Percentiles rank a stretch among this genome's conserved stretches.
Conservation (phyloP, 163 green algal genomes). For the Trebouxia gelatinosa region DNA sequence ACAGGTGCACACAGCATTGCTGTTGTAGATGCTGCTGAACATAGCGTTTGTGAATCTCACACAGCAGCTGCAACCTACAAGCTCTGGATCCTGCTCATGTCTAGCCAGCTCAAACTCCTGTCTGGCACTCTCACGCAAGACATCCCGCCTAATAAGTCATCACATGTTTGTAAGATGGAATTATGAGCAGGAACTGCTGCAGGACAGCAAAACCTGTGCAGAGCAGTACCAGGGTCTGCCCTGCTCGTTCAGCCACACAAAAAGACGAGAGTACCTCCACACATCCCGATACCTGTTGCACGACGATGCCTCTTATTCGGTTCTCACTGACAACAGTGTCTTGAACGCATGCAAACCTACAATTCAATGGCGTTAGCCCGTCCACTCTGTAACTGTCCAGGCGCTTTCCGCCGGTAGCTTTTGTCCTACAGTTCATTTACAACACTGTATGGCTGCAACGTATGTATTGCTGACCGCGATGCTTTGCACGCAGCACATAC, state of each 20-base stretch:
- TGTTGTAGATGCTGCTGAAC: neutral
- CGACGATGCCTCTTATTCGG: no score
- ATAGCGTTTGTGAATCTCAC: neutral
- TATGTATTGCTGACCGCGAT: no score
- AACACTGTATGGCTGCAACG: no score
- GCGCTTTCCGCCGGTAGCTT: no score
- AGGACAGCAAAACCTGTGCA: neutral
- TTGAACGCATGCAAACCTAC: no score
- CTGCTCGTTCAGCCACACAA: constrained; percentile 73
- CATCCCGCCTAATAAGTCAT: constrained; percentile 45
- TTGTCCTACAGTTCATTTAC: no score
- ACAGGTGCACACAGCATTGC: neutral
- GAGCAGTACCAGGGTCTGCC: constrained; percentile 61
- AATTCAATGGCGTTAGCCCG: no score
- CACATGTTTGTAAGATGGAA: neutral
- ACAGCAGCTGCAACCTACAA: neutral
- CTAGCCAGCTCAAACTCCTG: constrained; percentile 81
- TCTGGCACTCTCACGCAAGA: constrained; percentile 69
- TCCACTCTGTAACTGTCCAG: no score
- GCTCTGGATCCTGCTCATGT: constrained; percentile 52
- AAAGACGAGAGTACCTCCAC: constrained; percentile 69
- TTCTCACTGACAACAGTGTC: no score
- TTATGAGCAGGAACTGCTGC: neutral
- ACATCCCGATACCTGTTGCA: constrained; percentile 64
- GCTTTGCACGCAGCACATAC: no score